Conservation (phyloP, 169 alveolate species). For the Cryptosporidium ubiquitum region DNA sequence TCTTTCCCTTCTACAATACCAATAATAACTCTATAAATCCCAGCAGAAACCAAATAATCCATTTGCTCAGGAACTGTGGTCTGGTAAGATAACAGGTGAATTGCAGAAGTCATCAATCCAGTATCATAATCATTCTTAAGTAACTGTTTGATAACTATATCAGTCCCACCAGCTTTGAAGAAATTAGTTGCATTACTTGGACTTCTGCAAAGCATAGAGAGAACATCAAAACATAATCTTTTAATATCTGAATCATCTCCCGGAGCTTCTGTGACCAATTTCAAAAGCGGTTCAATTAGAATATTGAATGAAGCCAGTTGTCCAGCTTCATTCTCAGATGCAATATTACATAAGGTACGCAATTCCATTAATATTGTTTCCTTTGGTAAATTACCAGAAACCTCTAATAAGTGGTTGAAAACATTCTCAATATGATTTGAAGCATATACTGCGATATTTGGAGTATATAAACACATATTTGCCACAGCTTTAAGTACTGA, state of each 20-base stretch:
- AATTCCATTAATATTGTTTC: conserved; percentile 80
- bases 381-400: conserved; percentile 43
- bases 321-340: conserved; percentile 88
- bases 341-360: conserved; percentile 88
- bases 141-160: conserved; percentile 81
- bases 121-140: conserved; percentile 87
- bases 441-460: conserved; percentile 79
- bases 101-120: conserved; percentile 85
- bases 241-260: conserved; percentile 86
- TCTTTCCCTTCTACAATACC: conserved; percentile 80
- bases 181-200: conserved; percentile 83
- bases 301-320: conserved; percentile 88
- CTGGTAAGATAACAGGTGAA: conserved; percentile 86
- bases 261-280: conserved; percentile 80
- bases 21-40: conserved; percentile 84
- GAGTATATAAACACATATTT: conserved; percentile 86
- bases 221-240: conserved; percentile 85
- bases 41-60: conserved; percentile 86
- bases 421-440: conserved; percentile 55
- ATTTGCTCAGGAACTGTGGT: conserved; percentile 82
- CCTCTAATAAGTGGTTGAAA: conserved; percentile 36
- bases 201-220: conserved; percentile 86
- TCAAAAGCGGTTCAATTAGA: conserved; percentile 82
- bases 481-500: conserved; percentile 88
- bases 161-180: conserved; percentile 85